Evolutionary conservation across 2,329 filamentous ascomycete species (phyloP).

Genomic region (Fonsecaea multimorphosa): DNA sequence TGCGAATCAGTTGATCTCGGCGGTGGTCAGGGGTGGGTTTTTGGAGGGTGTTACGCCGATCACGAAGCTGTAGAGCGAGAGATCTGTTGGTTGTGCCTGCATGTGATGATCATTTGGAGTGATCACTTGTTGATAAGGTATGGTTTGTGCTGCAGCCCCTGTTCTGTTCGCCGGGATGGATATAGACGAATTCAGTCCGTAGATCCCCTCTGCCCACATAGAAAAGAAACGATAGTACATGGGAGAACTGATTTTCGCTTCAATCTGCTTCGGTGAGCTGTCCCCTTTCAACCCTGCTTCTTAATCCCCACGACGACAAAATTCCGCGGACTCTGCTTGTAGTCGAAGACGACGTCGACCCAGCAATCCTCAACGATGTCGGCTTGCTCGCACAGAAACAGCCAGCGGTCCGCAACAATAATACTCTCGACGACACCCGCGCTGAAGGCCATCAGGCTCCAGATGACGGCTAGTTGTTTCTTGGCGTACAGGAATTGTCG

Average conservation of each 20-base stretch:
- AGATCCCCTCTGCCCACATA: not conserved
- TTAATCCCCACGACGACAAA: conserved; percentile 93
- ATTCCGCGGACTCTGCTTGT: conserved; percentile 82
- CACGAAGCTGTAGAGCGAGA: conserved; percentile 34
- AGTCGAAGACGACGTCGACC: conserved; percentile 95
- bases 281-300: conserved; percentile 49
- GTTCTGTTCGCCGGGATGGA: not conserved
- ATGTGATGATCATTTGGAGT: not conserved
- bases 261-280: too few species aligned
- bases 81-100: not conserved
- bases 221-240: not conserved
- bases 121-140: not conserved
- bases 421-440: conserved; percentile 86
- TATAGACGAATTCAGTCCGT: not conserved
- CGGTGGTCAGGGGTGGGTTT: conserved; percentile 75
- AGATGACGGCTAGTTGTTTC: conserved; percentile 83
- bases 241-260: not conserved
- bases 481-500: conserved; percentile 67
- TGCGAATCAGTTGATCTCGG: conserved; percentile 83
- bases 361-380: conserved; percentile 76
- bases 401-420: conserved; percentile 89
- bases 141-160: not conserved
- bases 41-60: conserved; percentile 63
- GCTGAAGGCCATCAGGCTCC: conserved; percentile 96
- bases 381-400: conserved; percentile 81